Evolutionary conservation across 2,329 filamentous ascomycete genomes (phyloP), one percentile per base, ranked within the genome.

Genomic region (Hawksworthiomyces lignivorus): DNA sequence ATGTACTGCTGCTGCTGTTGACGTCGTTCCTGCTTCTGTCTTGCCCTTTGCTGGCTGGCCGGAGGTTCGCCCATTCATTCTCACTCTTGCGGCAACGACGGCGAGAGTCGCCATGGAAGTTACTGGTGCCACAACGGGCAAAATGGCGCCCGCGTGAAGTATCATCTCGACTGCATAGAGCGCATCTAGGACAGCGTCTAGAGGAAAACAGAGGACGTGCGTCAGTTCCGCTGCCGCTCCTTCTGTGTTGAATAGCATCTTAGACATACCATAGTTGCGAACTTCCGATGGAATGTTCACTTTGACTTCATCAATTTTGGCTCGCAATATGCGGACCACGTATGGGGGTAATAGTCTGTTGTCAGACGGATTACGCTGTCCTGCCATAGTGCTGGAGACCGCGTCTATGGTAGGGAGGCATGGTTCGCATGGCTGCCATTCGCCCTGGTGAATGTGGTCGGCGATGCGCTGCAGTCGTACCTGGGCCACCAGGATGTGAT

Each of bases 401-500:
- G n/a, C n/a, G n/a, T n/a, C n/a, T n/a, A n/a, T n/a, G n/a, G n/a
- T n/a, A n/a, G n/a, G n/a, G 14, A 38, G 19, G 19, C 8, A 19
- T 2, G 6, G 39, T 39, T 55, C 56, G 15, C 47, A 42, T 10
- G 45, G 43, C 28, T 52, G 56, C 34, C 46, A 50, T 4, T 45
- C 46, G 27, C 48, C 50, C 24, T 48, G 49, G n/a, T 43, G 52
- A 9, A 57, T 43, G 41, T 61, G 52, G 28, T 70, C 65, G 28
- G 56, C 50, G 9, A 70, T 52, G 10, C 63, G 58, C 43, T 69
- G 65, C 10, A 66, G 56, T 17, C 60, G 64, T 29, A 63, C 63
- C 27, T 64, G 60, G 1, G 56, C 51, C 3, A 66, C 62, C 4
- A 82, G 60, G 2, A 73, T 50, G 21, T 63, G 60, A 51, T 82